Percentiles rank a stretch among this genome's conserved stretches.
Evolutionary conservation across 2,329 filamentous ascomycete species (phyloP).

Genomic region (Pseudogymnoascus sp.): DNA sequence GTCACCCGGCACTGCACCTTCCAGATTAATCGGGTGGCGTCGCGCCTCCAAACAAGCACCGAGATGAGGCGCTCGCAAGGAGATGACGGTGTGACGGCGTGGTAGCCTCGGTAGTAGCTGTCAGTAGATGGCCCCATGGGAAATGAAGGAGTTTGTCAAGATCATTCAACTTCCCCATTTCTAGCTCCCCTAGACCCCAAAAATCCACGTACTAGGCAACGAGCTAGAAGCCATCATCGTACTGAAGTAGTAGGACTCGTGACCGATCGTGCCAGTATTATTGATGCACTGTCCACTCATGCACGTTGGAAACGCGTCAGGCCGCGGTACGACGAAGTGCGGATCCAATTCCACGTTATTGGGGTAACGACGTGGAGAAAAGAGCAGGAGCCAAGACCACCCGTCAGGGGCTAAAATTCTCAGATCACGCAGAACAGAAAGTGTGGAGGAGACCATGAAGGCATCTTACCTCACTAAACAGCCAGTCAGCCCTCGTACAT

Average conservation of each 20-base stretch:
- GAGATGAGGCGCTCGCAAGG: background rate
- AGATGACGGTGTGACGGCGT: background rate
- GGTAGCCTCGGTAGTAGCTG: background rate
- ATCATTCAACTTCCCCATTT: background rate
- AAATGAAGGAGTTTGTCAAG: background rate
- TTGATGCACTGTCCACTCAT: background rate
- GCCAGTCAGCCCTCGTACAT: background rate
- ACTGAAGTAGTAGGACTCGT: background rate
- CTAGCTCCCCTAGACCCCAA: background rate
- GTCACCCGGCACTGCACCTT: background rate
- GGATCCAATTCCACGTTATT: constrained; percentile 3
- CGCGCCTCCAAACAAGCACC: background rate
- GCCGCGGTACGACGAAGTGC: background rate
- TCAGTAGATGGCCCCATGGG: background rate
- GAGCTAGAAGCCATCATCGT: background rate
- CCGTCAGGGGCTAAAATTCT: background rate
- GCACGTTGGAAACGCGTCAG: background rate
- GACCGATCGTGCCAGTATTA: background rate
- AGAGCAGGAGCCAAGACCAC: background rate
- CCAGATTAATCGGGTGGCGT: background rate
- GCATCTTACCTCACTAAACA: background rate
- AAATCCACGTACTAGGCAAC: background rate
- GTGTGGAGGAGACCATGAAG: background rate
- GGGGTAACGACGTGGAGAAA: background rate
- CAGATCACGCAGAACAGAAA: background rate